Evolutionary conservation across 768 basidiomycete species (phyloP).

Genomic region (Brasilioporus rufonigricans): DNA sequence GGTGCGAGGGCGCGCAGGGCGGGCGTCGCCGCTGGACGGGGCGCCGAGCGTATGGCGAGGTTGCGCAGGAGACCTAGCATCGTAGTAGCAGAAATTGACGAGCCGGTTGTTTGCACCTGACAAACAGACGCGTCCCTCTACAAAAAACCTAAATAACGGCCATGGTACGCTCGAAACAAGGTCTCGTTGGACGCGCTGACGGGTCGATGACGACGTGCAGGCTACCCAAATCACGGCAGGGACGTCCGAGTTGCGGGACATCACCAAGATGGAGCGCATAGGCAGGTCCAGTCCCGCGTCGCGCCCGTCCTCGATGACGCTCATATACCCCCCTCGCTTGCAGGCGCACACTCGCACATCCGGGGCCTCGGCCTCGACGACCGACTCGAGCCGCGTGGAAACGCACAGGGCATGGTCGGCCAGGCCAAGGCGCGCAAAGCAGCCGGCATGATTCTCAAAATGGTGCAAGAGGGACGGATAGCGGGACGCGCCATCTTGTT

Average conservation of each 20-base stretch:
- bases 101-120: constrained; percentile 25
- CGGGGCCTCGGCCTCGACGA: constrained; percentile 93
- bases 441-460: constrained; percentile 95
- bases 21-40: no score
- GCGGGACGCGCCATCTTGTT: constrained; percentile 96
- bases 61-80: constrained; percentile 11
- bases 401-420: constrained; percentile 95
- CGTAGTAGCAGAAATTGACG: background rate
- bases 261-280: constrained; percentile 93
- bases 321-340: no score
- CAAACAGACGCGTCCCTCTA: constrained; percentile 33
- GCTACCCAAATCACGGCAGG: constrained; percentile 76
- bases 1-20: constrained; percentile 7
- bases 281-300: no score
- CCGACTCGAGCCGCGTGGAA: constrained; percentile 82
- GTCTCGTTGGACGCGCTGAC: constrained; percentile 2
- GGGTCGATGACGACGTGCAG: no score
- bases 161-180: no score
- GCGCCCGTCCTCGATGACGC: no score
- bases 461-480: constrained; percentile 96
- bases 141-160: no score
- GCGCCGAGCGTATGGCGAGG: constrained; percentile 8
- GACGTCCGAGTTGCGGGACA: no score
- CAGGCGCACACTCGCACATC: constrained; percentile 93
- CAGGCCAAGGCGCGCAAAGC: constrained; percentile 96